Conservation (phyloP, 2,329 filamentous ascomycete species). For the Onygenales sp. region DNA sequence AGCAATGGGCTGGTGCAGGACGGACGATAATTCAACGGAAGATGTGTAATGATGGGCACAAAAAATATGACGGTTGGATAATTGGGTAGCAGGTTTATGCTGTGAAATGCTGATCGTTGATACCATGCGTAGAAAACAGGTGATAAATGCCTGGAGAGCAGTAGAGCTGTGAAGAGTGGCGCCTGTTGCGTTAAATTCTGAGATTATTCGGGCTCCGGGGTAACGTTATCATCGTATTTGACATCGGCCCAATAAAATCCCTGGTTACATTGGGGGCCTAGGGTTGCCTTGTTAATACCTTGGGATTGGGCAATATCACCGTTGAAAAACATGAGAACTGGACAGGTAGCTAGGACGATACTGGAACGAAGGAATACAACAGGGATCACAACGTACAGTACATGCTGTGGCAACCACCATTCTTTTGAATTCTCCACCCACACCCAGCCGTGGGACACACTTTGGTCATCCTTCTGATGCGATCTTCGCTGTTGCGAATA, state of each 20-base stretch:
- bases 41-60: too few relatives aligned
- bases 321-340: neutral
- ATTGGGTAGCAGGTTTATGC: too few relatives aligned
- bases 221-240: neutral
- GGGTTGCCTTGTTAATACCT: neutral
- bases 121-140: too few relatives aligned
- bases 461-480: conserved; percentile 10
- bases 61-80: too few relatives aligned
- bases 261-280: neutral
- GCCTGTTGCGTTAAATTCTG: neutral
- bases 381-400: conserved; percentile 5
- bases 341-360: too few relatives aligned
- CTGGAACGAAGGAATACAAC: neutral
- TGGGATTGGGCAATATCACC: too few relatives aligned
- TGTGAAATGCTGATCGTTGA: too few relatives aligned
- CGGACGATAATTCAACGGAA: too few relatives aligned
- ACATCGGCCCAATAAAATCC: neutral
- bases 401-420: conserved; percentile 12
- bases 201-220: neutral
- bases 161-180: neutral
- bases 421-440: conserved; percentile 10
- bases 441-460: conserved; percentile 9
- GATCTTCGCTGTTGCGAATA: conserved; percentile 5
- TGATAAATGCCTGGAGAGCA: neutral
- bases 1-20: too few relatives aligned